Evolutionary conservation across 164 flowering plant genomes (phyloP).

Genomic region (Chloranthus sessilifolius): DNA sequence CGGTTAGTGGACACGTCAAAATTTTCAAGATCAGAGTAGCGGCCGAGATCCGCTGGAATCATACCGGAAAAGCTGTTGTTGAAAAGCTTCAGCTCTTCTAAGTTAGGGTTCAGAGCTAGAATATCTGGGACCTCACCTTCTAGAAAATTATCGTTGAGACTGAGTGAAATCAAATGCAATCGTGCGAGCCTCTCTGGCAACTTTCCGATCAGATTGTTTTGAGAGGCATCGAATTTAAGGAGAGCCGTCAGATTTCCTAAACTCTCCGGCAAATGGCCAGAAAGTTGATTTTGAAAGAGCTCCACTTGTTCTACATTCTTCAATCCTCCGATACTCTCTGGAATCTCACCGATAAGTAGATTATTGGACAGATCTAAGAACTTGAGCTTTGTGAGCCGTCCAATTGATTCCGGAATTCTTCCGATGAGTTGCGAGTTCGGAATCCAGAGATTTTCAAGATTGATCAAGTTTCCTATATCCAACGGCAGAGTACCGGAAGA

Average conservation of each 20-base stretch:
- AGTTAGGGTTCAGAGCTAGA: slow-evolving; percentile 32
- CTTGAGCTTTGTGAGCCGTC: slow-evolving; percentile 25
- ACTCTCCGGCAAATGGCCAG: slow-evolving; percentile 56
- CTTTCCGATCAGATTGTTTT: slow-evolving; percentile 51
- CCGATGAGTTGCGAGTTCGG: slow-evolving; percentile 39
- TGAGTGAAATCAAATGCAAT: slow-evolving; percentile 35
- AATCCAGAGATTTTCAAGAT: slow-evolving; percentile 43
- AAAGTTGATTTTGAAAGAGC: slow-evolving; percentile 38
- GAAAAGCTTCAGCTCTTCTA: slow-evolving; percentile 44
- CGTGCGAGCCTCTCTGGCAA: slow-evolving; percentile 46
- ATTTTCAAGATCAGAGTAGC: slow-evolving; percentile 27
- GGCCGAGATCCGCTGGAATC: slow-evolving; percentile 51
- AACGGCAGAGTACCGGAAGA: slow-evolving; percentile 36
- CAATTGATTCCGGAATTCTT: slow-evolving; percentile 47
- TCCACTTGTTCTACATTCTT: slow-evolving; percentile 32
- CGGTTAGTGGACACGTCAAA: slow-evolving; percentile 61
- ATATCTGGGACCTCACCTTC: slow-evolving; percentile 45
- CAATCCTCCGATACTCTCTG: slow-evolving; percentile 37
- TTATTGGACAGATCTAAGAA: slow-evolving; percentile 50
- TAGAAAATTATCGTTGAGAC: slow-evolving; percentile 51
- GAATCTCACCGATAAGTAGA: slow-evolving; percentile 45
- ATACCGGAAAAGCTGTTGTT: slow-evolving; percentile 57
- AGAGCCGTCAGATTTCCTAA: slow-evolving; percentile 38
- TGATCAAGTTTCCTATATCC: slow-evolving; percentile 49
- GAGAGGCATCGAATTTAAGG: slow-evolving; percentile 42